phyloP scores from a whole-genome alignment of 331 rosid species.

The Arachis monticola region DNA sequence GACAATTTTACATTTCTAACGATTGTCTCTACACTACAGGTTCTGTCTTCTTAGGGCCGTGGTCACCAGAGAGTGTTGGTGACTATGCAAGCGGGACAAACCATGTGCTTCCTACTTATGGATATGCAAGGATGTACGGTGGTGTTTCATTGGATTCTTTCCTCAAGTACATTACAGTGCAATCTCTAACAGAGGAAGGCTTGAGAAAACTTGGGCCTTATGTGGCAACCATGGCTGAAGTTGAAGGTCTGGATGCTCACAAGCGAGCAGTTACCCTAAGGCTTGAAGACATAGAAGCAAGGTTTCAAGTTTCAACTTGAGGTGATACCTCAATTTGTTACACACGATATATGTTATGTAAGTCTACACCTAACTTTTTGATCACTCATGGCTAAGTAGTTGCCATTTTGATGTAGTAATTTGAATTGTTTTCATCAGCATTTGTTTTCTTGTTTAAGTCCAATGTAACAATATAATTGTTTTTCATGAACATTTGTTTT shows the following conservation, averaged over 20 bases:
- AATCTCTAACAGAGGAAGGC: conserved; percentile 80
- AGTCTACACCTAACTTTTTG: neutral
- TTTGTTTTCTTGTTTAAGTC: neutral
- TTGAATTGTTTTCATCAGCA: neutral
- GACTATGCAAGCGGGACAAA: conserved; percentile 90
- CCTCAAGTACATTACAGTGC: conserved; percentile 74
- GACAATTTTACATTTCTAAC: neutral
- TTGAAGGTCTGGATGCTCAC: conserved; percentile 80
- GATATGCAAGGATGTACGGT: conserved; percentile 83
- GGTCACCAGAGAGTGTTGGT: conserved; percentile 93
- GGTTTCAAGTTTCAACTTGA: conserved; percentile 41
- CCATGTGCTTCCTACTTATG: conserved; percentile 84
- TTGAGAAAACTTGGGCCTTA: conserved; percentile 72
- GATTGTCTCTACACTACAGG: conserved; percentile 54
- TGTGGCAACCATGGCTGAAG: conserved; percentile 81
- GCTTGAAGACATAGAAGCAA: conserved; percentile 67
- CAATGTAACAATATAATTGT: neutral
- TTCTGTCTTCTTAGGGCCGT: conserved; percentile 73
- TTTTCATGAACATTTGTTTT: neutral
- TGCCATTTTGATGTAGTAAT: conserved; percentile 24
- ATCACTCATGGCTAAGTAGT: neutral
- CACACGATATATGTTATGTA: neutral
- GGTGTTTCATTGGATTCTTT: conserved; percentile 81
- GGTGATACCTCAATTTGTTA: neutral
- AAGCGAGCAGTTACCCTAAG: conserved; percentile 81